Evolutionary conservation across 768 basidiomycete species (phyloP).

Genomic region (Xerocomellus intermedius): DNA sequence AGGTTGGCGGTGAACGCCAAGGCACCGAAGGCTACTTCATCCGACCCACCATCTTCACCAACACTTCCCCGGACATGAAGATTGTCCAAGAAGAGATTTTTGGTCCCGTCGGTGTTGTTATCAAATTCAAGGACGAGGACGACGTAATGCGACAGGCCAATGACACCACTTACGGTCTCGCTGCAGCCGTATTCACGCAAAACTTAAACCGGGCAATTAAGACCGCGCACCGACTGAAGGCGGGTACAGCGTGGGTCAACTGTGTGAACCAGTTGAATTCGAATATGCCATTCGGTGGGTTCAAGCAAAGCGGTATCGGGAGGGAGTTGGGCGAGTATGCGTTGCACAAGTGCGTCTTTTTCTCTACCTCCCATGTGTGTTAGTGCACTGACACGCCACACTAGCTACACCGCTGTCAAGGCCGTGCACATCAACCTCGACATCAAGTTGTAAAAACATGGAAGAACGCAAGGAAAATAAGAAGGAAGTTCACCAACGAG

Average conservation of each 20-base stretch:
- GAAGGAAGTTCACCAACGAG: background rate
- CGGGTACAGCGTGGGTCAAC: conserved; percentile 76
- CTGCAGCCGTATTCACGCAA: conserved; percentile 81
- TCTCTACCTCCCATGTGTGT: background rate
- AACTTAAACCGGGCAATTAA: conserved; percentile 72
- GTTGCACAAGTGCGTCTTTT: conserved; percentile 43
- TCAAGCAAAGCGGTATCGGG: conserved; percentile 81
- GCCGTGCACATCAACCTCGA: conserved; percentile 49
- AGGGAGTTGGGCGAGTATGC: conserved; percentile 82
- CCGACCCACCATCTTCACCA: conserved; percentile 71
- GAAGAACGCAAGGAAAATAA: background rate
- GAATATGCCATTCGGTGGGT: conserved; percentile 79
- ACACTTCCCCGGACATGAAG: conserved; percentile 66
- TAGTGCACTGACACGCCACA: background rate
- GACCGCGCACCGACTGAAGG: conserved; percentile 71
- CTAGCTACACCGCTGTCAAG: conserved; percentile 26
- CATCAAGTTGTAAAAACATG: conserved; percentile 15
- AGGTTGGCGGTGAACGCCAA: conserved; percentile 58
- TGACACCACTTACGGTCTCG: conserved; percentile 84
- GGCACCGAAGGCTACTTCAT: conserved; percentile 70
- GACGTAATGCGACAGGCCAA: conserved; percentile 77
- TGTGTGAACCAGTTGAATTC: conserved; percentile 29
- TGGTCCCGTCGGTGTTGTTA: conserved; percentile 73
- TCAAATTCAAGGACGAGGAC: conserved; percentile 70
- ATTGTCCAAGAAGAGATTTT: conserved; percentile 79